Evolutionary conservation across 768 basidiomycete species (phyloP).

Genomic region (Leccinum longicurvipes): DNA sequence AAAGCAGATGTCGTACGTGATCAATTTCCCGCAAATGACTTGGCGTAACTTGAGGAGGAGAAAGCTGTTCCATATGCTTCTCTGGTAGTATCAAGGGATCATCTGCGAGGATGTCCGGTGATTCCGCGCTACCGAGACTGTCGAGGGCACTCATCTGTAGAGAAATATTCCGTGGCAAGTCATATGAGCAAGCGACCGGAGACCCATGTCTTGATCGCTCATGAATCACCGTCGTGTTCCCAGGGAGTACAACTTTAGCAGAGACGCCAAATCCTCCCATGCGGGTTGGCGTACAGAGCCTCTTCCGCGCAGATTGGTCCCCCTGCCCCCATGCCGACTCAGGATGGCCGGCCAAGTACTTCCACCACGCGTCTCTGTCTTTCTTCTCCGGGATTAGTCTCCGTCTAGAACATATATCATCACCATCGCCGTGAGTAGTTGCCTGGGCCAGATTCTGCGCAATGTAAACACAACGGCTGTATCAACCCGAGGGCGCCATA

Average conservation of each 20-base stretch:
- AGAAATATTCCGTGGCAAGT: neutral
- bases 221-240: neutral
- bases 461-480: conserved; percentile 5
- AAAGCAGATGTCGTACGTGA: conserved; percentile 46
- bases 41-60: conserved; percentile 58
- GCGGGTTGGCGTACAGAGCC: conserved; percentile 10
- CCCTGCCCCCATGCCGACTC: conserved; percentile 61
- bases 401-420: conserved; percentile 8
- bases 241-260: neutral
- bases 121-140: neutral
- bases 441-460: conserved; percentile 65
- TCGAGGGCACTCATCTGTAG: neutral
- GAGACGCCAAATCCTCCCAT: conserved; percentile 40
- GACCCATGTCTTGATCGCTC: conserved; percentile 2
- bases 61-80: conserved; percentile 11
- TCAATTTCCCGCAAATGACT: conserved; percentile 56
- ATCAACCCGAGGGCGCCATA: neutral
- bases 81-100: neutral
- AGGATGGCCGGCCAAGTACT: conserved; percentile 66
- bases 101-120: neutral
- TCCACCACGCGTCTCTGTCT: conserved; percentile 79
- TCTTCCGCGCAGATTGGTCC: conserved; percentile 13
- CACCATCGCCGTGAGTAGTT: conserved; percentile 36
- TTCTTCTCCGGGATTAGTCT: conserved; percentile 64
- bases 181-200: neutral